Evolutionary conservation across 2,329 filamentous ascomycete species (phyloP).

Genomic region (Phoma sp.): DNA sequence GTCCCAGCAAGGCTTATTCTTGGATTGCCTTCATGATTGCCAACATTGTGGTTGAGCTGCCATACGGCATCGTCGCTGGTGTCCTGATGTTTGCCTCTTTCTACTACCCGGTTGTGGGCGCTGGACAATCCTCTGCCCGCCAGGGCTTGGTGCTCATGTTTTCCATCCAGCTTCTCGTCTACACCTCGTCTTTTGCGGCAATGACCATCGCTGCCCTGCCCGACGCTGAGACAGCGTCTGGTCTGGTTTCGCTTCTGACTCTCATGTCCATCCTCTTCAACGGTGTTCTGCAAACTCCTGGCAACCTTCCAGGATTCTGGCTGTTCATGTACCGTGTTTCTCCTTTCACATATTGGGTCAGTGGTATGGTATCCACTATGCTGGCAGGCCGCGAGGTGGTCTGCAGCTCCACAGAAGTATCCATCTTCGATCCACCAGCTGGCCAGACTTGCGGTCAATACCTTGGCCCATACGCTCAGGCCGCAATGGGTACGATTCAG

Average conservation of each 20-base stretch:
- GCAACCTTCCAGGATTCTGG: conserved; percentile 73
- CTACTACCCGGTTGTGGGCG: conserved; percentile 64
- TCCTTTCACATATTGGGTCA: conserved; percentile 69
- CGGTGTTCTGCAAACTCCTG: conserved; percentile 66
- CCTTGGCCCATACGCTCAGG: conserved; percentile 50
- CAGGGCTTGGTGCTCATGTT: conserved; percentile 67
- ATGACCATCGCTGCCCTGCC: conserved; percentile 75
- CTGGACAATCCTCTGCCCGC: conserved; percentile 56
- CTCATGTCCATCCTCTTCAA: conserved; percentile 54
- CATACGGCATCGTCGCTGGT: conserved; percentile 68
- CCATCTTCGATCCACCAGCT: conserved; percentile 49
- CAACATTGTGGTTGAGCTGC: conserved; percentile 75
- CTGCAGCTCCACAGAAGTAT: conserved; percentile 54
- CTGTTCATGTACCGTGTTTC: conserved; percentile 76
- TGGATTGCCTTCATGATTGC: conserved; percentile 76
- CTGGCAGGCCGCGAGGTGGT: conserved; percentile 56
- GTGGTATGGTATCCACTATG: conserved; percentile 49
- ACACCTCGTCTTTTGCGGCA: conserved; percentile 74
- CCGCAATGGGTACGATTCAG: conserved; percentile 50
- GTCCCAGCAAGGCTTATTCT: conserved; percentile 73
- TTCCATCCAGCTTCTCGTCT: conserved; percentile 71
- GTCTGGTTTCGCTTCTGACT: conserved; percentile 66
- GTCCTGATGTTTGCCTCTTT: conserved; percentile 69
- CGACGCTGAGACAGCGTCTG: conserved; percentile 71
- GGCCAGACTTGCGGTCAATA: conserved; percentile 54